phyloP scores from a whole-genome alignment of 305 asterid species.

The Lippia alba region DNA sequence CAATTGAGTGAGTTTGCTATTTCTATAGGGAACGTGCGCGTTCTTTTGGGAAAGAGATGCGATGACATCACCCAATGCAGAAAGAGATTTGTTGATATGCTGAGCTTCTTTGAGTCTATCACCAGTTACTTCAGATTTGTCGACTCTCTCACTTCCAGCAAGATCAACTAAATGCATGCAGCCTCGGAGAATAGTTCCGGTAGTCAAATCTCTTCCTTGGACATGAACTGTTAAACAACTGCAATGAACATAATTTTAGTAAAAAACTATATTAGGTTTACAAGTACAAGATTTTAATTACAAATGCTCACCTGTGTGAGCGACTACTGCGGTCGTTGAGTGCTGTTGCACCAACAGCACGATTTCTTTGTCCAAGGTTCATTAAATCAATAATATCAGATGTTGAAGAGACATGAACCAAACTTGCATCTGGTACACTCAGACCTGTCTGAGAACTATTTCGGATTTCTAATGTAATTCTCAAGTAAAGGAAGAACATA shows the following conservation, averaged over 20 bases:
- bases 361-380: conserved; percentile 63
- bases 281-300: neutral
- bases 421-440: conserved; percentile 79
- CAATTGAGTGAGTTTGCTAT: conserved; percentile 94
- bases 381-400: conserved; percentile 56
- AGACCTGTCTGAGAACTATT: conserved; percentile 79
- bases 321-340: conserved; percentile 72
- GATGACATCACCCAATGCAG: conserved; percentile 93
- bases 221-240: conserved; percentile 94
- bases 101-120: conserved; percentile 94
- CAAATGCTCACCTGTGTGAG: conserved; percentile 69
- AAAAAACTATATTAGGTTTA: neutral
- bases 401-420: conserved; percentile 63
- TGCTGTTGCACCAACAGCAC: conserved; percentile 66
- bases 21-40: conserved; percentile 84
- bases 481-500: conserved; percentile 48
- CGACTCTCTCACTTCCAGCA: conserved; percentile 93
- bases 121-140: conserved; percentile 91
- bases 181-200: conserved; percentile 77
- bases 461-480: conserved; percentile 78
- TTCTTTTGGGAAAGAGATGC: conserved; percentile 84
- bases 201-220: conserved; percentile 79
- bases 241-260: conserved; percentile 33
- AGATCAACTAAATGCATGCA: conserved; percentile 98
- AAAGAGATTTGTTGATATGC: conserved; percentile 83